Evolutionary conservation across 2,329 filamentous ascomycete genomes (phyloP).

Genomic region (Pseudomassariella vexata): DNA sequence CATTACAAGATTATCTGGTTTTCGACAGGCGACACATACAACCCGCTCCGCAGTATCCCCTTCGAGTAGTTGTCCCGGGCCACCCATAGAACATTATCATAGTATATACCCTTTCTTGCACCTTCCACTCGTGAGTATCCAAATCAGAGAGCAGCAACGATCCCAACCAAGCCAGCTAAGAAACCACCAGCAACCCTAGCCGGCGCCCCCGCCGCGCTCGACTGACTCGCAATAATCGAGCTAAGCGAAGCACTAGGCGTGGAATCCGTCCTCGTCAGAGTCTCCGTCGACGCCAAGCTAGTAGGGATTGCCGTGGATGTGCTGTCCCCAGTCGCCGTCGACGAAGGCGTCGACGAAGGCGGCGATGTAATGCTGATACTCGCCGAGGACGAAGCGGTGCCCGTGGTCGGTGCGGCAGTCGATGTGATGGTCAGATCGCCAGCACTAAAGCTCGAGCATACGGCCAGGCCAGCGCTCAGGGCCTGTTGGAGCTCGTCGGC

Average conservation of each 20-base stretch:
- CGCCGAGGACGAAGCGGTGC: background rate
- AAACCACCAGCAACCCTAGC: slow-evolving; percentile 4
- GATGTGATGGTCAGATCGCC: slow-evolving; percentile 11
- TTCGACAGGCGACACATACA: too few relatives aligned
- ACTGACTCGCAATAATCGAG: background rate
- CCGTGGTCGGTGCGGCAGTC: background rate
- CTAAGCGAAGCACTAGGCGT: background rate
- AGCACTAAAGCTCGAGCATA: slow-evolving; percentile 25
- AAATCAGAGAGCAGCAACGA: slow-evolving; percentile 4
- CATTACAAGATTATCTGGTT: too few relatives aligned
- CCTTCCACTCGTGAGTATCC: too few relatives aligned
- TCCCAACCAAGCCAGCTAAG: slow-evolving; percentile 1
- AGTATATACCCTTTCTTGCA: too few relatives aligned
- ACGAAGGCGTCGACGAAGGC: background rate
- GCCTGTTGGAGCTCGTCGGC: slow-evolving; percentile 20
- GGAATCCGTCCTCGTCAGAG: background rate
- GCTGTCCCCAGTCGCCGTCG: background rate
- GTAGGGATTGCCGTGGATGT: background rate
- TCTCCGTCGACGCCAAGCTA: too few relatives aligned
- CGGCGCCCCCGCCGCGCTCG: background rate
- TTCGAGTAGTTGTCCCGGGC: too few relatives aligned
- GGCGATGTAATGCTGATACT: slow-evolving; percentile 2
- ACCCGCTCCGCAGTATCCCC: too few relatives aligned
- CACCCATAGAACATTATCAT: too few relatives aligned
- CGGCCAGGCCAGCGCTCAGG: slow-evolving; percentile 21